phyloP scores from a whole-genome alignment of 2,329 filamentous ascomycete species.

The Gnomoniopsis smithogilvyi region DNA sequence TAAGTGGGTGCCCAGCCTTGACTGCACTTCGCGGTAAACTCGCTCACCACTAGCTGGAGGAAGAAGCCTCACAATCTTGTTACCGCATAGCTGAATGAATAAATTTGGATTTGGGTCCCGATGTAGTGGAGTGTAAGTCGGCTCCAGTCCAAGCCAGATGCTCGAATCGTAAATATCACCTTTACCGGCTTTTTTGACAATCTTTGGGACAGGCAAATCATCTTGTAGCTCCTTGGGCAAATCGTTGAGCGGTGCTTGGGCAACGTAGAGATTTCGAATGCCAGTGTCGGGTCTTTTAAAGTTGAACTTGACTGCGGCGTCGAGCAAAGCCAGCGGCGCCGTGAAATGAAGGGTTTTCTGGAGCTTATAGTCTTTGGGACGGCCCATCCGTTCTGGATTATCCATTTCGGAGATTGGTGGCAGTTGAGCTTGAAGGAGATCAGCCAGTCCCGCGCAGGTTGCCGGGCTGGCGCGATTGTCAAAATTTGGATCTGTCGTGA shows the following conservation, averaged over 20 bases:
- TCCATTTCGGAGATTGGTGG: neutral
- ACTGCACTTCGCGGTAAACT: slow-evolving; percentile 57
- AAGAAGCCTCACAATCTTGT: slow-evolving; percentile 72
- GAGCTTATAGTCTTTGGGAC: neutral
- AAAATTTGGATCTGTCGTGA: too few relatives aligned
- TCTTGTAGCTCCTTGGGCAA: slow-evolving; percentile 60
- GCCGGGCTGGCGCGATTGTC: neutral
- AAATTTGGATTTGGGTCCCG: slow-evolving; percentile 92
- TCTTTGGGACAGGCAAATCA: slow-evolving; percentile 65
- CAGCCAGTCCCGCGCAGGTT: neutral
- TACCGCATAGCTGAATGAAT: slow-evolving; percentile 76
- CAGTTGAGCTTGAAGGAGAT: neutral
- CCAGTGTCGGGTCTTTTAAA: neutral
- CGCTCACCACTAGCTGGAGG: slow-evolving; percentile 58
- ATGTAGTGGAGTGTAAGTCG: slow-evolving; percentile 88
- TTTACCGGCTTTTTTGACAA: slow-evolving; percentile 62
- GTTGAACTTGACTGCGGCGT: slow-evolving; percentile 53
- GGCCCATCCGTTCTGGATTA: too few relatives aligned
- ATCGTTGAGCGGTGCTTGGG: slow-evolving; percentile 70
- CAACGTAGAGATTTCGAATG: slow-evolving; percentile 68
- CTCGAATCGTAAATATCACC: slow-evolving; percentile 86
- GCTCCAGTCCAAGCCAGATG: slow-evolving; percentile 83
- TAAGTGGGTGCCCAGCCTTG: slow-evolving; percentile 29
- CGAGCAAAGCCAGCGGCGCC: slow-evolving; percentile 62
- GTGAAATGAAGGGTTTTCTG: slow-evolving; percentile 51